phyloP scores from a whole-genome alignment of 352 stramenopile genomes.

The Globisporangium carolinianum region DNA sequence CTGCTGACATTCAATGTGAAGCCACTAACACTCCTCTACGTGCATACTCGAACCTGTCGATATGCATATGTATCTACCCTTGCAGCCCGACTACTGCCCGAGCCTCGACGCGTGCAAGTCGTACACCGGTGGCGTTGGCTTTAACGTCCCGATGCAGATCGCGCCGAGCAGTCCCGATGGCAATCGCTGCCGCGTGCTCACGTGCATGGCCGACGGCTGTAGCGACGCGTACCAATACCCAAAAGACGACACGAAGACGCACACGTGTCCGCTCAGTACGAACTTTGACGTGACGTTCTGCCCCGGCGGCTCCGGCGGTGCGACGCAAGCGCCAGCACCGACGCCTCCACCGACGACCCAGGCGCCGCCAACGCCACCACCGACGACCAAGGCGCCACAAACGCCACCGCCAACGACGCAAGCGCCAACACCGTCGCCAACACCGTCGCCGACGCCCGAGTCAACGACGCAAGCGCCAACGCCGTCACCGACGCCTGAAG shows the following conservation, averaged over 20 bases:
- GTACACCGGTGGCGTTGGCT: conserved; percentile 47
- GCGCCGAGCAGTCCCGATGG: conserved; percentile 26
- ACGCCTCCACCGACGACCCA: conserved; percentile 14
- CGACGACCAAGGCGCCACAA: conserved; percentile 13
- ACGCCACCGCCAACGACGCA: conserved; percentile 15
- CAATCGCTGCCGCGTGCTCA: conserved; percentile 37
- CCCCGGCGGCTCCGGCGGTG: conserved; percentile 12
- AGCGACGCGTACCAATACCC: conserved; percentile 62
- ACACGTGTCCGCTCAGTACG: conserved; percentile 35
- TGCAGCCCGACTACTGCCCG: conserved; percentile 34
- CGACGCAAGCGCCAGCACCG: conserved; percentile 10
- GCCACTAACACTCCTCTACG: too few relatives aligned
- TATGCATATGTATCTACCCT: too few relatives aligned
- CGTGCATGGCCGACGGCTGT: conserved; percentile 48
- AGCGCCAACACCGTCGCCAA: conserved; percentile 3
- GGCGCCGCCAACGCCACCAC: conserved; percentile 7
- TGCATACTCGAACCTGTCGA: too few relatives aligned
- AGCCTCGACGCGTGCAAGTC: conserved; percentile 47
- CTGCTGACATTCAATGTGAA: too few relatives aligned
- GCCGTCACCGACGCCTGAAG: conserved; percentile 1
- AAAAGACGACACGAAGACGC: conserved; percentile 65
- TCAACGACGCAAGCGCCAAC: conserved; percentile 13
- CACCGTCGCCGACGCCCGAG: conserved; percentile 2
- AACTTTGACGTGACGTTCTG: conserved; percentile 65
- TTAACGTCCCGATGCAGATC: conserved; percentile 72